These are phyloP conservation scores for slime mould (Dictyostelium discoideum) DNA, from an alignment of 78 protist species.

Conservation along the genomic window dicty_2.7 NC_007090.3:572501-573000, in stretches of 20 bases:
- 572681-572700: conserved; percentile 74
- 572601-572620: conserved; percentile 27
- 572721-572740: conserved; percentile 31
- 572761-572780: conserved; percentile 7
- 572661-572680: conserved; percentile 6
- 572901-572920: conserved; percentile 28
- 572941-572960: not conserved
- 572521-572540: not conserved
- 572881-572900: conserved; percentile 31
- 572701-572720: conserved; percentile 63
- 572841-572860: not conserved
- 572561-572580: conserved; percentile 37
- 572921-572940: not conserved
- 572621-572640: conserved; percentile 74
- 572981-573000: conserved; percentile 59
- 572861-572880: conserved; percentile 1
- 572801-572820: not conserved
- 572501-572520: too few species aligned
- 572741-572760: conserved; percentile 1
- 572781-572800: not conserved
- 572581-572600: conserved; percentile 17
- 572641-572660: conserved; percentile 18
- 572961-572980: conserved; percentile 33
- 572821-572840: not conserved
- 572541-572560: too few species aligned